Evolutionary conservation across 257 asterid species (phyloP).

Genomic region (Phtheirospermum japonicum): DNA sequence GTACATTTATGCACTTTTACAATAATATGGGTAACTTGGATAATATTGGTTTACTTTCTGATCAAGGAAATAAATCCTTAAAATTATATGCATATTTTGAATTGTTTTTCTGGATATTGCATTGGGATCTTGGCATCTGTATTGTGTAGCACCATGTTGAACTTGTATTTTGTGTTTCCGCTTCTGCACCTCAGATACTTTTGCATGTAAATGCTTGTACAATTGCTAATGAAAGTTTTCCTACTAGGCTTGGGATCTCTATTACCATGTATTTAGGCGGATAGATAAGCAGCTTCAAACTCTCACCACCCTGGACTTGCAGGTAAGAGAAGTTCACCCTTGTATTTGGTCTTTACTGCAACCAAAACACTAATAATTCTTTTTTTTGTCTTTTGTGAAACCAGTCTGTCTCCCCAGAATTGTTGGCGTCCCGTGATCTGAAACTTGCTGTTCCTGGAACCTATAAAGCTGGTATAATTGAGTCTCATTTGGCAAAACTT

Average conservation of each 20-base stretch:
- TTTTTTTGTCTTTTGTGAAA: conserved; percentile 30
- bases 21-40: background rate
- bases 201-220: conserved; percentile 14
- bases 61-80: background rate
- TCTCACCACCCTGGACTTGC: conserved; percentile 92
- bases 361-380: conserved; percentile 16
- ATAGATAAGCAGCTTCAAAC: conserved; percentile 96
- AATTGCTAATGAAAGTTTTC: conserved; percentile 26
- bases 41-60: background rate
- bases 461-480: conserved; percentile 72
- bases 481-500: background rate
- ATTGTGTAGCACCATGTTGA: conserved; percentile 14
- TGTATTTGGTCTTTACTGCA: conserved; percentile 23
- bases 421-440: conserved; percentile 82
- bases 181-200: background rate
- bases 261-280: conserved; percentile 90
- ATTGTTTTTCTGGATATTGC: conserved; percentile 1
- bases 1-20: background rate
- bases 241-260: conserved; percentile 96
- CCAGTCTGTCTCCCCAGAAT: conserved; percentile 95
- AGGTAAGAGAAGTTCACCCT: conserved; percentile 49
- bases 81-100: conserved; percentile 4
- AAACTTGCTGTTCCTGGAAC: conserved; percentile 99
- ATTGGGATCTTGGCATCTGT: conserved; percentile 2
- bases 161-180: conserved; percentile 18